Evolutionary conservation across 495 filamentous ascomycete genomes (phyloP).

Genomic region (Trichoderma reesei): DNA sequence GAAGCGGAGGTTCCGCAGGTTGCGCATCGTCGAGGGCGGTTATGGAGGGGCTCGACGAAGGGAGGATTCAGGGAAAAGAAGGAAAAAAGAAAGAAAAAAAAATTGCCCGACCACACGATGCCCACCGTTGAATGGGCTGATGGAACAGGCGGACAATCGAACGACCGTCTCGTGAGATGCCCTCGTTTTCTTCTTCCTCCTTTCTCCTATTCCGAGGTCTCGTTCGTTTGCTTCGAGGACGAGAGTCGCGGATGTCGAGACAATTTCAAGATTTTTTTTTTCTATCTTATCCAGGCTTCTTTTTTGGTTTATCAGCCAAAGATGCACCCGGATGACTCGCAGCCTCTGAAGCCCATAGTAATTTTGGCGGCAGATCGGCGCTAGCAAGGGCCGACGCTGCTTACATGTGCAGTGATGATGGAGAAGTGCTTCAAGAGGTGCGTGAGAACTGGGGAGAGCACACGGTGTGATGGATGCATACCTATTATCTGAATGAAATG

Average conservation of each 20-base stretch:
- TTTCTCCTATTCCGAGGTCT: neutral
- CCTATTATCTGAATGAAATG: too few relatives aligned
- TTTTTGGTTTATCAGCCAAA: neutral
- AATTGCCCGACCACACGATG: too few relatives aligned
- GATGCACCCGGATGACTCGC: neutral
- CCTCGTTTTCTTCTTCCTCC: neutral
- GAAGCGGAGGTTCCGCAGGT: conserved; percentile 63
- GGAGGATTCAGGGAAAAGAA: neutral
- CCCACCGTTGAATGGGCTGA: neutral
- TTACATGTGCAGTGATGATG: neutral
- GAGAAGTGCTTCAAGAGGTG: too few relatives aligned
- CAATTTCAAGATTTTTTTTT: neutral
- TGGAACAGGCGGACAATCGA: neutral
- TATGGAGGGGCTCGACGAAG: neutral
- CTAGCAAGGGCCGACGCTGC: neutral
- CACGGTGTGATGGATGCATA: too few relatives aligned
- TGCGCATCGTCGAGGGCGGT: conserved; percentile 49
- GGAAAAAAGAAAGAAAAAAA: neutral
- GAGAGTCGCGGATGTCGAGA: neutral
- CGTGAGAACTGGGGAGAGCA: too few relatives aligned
- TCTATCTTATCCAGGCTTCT: neutral
- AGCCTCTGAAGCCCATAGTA: neutral
- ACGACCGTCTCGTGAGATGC: neutral
- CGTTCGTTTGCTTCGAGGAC: neutral
- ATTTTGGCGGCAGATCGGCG: conserved; percentile 4